phyloP scores from a whole-genome alignment of 306 rosid species.

The Fragaria vesca region DNA sequence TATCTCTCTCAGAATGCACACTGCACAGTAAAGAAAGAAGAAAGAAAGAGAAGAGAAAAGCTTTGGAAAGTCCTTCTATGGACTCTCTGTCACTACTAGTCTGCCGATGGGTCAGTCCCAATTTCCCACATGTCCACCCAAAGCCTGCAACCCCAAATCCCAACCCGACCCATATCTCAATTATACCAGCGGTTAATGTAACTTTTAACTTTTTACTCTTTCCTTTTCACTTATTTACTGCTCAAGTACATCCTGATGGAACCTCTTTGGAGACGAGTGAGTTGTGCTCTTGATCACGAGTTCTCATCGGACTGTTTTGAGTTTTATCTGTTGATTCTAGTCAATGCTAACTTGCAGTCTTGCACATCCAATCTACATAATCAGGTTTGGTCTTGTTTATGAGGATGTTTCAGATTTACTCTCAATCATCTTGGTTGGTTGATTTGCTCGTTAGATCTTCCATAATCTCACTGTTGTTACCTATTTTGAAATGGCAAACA shows the following conservation, averaged over 20 bases:
- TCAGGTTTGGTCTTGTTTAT: neutral
- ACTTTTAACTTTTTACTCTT: neutral
- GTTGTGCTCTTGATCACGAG: neutral
- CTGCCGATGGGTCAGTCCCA: slow-evolving; percentile 37
- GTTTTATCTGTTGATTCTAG: neutral
- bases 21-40: slow-evolving; percentile 26
- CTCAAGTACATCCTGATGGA: neutral
- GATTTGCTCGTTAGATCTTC: neutral
- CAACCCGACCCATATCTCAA: slow-evolving; percentile 10
- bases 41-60: neutral
- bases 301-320: neutral
- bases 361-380: neutral
- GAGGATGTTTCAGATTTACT: neutral
- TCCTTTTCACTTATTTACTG: neutral
- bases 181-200: neutral
- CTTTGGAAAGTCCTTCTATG: slow-evolving; percentile 56
- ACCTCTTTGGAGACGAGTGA: neutral
- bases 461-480: neutral
- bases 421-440: no score
- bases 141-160: neutral
- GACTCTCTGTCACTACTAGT: slow-evolving; percentile 42
- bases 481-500: neutral
- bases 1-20: neutral
- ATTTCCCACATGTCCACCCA: slow-evolving; percentile 25
- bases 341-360: neutral